Percentiles rank a stretch among this genome's conserved stretches.
phyloP scores from a whole-genome alignment of 2,329 filamentous ascomycete species.

The Coleophoma cylindrospora region DNA sequence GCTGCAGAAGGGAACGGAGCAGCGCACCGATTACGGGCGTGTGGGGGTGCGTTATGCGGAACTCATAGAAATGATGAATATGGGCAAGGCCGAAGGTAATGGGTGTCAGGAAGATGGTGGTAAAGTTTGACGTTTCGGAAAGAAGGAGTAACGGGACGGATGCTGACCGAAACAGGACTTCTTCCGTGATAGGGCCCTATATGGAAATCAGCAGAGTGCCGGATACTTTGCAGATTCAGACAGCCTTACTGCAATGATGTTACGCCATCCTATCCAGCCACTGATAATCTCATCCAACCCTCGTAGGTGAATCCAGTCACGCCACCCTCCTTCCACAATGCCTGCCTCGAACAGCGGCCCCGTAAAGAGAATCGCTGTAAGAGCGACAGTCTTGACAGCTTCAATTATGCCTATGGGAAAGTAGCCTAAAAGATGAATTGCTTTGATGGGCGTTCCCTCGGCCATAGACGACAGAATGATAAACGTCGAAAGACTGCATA shows the following conservation, averaged over 20 bases:
- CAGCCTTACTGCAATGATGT: slow-evolving; percentile 71
- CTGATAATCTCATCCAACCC: slow-evolving; percentile 55
- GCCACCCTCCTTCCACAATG: slow-evolving; percentile 67
- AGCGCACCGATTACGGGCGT: slow-evolving; percentile 59
- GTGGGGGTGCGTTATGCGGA: slow-evolving; percentile 72
- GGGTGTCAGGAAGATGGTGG: slow-evolving; percentile 76
- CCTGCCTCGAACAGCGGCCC: slow-evolving; percentile 80
- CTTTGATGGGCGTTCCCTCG: slow-evolving; percentile 42
- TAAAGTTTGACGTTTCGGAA: slow-evolving; percentile 42
- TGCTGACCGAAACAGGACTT: slow-evolving; percentile 86
- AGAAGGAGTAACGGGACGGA: slow-evolving; percentile 78
- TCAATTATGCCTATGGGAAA: slow-evolving; percentile 71
- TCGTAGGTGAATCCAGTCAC: slow-evolving; percentile 52
- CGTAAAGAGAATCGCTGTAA: slow-evolving; percentile 75
- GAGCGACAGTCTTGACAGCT: slow-evolving; percentile 54
- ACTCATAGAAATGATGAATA: slow-evolving; percentile 94
- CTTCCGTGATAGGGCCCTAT: slow-evolving; percentile 81
- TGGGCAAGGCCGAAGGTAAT: slow-evolving; percentile 92
- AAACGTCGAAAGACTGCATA: slow-evolving; percentile 63
- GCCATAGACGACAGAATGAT: slow-evolving; percentile 55
- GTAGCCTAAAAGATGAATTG: slow-evolving; percentile 69
- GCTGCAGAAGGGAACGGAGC: slow-evolving; percentile 73
- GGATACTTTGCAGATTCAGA: neutral
- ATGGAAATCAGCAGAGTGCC: neutral
- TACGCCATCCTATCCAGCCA: slow-evolving; percentile 81